phyloP scores from a whole-genome alignment of 495 filamentous ascomycete genomes.

The Xylaria bambusicola region DNA sequence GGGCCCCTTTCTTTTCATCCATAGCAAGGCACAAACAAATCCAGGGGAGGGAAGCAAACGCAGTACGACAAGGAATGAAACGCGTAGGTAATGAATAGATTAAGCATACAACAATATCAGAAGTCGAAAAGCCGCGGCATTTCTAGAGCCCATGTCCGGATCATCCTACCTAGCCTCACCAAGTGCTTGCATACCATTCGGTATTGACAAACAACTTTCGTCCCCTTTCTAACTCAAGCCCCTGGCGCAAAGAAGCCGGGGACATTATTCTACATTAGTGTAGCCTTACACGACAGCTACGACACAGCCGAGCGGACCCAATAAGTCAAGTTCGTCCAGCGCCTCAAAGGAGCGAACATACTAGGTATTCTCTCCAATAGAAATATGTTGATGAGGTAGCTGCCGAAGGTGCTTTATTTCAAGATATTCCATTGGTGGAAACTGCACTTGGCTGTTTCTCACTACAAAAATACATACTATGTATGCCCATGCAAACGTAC shows the following conservation, averaged over 20 bases:
- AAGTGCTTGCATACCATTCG: too few species aligned
- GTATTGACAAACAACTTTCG: too few species aligned
- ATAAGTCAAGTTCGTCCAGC: background rate
- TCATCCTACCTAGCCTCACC: too few species aligned
- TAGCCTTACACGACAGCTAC: constrained; percentile 13
- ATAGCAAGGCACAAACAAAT: background rate
- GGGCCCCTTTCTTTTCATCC: background rate
- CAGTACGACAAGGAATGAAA: too few species aligned
- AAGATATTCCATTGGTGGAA: background rate
- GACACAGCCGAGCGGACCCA: background rate
- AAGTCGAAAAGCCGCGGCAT: too few species aligned
- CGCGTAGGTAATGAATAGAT: too few species aligned
- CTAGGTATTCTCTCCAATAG: background rate
- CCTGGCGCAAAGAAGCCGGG: background rate
- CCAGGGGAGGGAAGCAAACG: background rate
- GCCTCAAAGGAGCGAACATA: background rate
- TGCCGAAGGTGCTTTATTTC: background rate
- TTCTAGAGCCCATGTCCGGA: too few species aligned
- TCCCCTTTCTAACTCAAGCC: background rate
- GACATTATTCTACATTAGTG: background rate
- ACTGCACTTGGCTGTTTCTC: background rate
- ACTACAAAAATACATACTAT: background rate
- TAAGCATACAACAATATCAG: too few species aligned
- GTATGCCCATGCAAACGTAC: too few species aligned
- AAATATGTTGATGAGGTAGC: background rate